Percentiles rank a stretch among this genome's conserved stretches.
These are phyloP conservation scores for Lipomyces spencermartinsiae DNA, from an alignment of 805 yeast species.

Conservation along the genomic window DNA sequence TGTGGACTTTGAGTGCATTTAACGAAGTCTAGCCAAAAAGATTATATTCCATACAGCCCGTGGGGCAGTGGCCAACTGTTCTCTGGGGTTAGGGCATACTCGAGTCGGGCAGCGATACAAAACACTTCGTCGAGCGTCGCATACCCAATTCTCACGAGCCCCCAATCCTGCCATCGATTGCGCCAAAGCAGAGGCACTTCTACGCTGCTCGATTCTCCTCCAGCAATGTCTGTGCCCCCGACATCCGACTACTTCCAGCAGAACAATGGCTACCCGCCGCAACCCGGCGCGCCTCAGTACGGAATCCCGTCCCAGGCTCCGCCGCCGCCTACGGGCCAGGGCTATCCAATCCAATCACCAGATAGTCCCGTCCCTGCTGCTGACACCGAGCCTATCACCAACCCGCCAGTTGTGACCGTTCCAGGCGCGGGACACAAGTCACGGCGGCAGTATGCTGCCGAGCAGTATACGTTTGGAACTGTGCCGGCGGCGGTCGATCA, in stretches of 20 bases:
- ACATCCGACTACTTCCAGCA: conserved; percentile 21
- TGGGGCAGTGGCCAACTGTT: conserved; percentile 11
- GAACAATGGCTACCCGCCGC: conserved; percentile 16
- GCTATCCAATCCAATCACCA: conserved; percentile 10
- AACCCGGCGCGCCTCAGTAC: conserved; percentile 20
- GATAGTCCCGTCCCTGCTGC: background rate
- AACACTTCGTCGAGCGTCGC: conserved; percentile 4
- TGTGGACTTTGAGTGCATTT: background rate
- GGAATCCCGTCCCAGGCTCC: conserved; percentile 25
- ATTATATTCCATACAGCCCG: background rate
- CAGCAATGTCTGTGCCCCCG: conserved; percentile 22
- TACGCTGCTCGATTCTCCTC: background rate
- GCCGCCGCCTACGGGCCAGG: conserved; percentile 15
- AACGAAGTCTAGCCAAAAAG: background rate
- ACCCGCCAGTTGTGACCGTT: conserved; percentile 6
- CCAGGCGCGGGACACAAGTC: conserved; percentile 18
- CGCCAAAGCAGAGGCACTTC: background rate
- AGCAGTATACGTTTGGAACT: conserved; percentile 50
- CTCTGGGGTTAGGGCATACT: conserved; percentile 8
- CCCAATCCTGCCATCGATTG: background rate
- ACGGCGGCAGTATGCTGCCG: conserved; percentile 58
- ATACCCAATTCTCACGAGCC: background rate
- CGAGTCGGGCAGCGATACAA: background rate
- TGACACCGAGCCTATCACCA: background rate
- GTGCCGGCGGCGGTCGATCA: conserved; percentile 41